A percentile compares a stretch with the other conserved stretches of the same genome.
phyloP scores from a whole-genome alignment of 352 stramenopile species.

The Phytophthora meadii region DNA sequence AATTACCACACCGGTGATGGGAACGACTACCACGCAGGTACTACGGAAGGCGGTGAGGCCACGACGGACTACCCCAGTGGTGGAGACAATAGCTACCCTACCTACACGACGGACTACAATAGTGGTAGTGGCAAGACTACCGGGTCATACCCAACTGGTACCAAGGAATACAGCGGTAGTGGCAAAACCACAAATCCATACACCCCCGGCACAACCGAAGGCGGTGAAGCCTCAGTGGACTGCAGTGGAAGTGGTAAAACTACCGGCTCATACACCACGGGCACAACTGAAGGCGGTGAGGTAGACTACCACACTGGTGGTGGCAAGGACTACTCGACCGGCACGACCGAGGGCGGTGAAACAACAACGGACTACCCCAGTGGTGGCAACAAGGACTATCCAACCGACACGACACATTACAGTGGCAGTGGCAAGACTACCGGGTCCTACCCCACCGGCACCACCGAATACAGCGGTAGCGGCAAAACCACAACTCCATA shows the following conservation, averaged over 20 bases:
- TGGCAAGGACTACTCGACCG: background rate
- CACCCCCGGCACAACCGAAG: background rate
- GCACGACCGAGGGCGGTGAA: background rate
- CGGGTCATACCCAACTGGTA: background rate
- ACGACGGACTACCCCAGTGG: background rate
- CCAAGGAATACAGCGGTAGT: background rate
- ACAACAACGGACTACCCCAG: background rate
- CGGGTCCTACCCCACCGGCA: background rate
- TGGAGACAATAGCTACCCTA: background rate
- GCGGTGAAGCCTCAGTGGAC: background rate
- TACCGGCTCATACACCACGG: background rate
- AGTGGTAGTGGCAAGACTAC: background rate
- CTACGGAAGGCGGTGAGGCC: background rate
- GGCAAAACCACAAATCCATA: background rate
- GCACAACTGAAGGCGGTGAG: background rate
- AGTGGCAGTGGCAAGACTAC: background rate
- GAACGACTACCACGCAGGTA: too few species aligned
- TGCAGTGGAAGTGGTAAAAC: background rate
- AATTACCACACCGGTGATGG: background rate
- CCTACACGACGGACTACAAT: background rate
- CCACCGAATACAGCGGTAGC: too few species aligned
- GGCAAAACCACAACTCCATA: too few species aligned
- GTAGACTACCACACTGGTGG: background rate
- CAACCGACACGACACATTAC: background rate
- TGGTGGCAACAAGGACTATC: background rate